Evolutionary conservation across 768 basidiomycete species (phyloP).

Genomic region (Amanita muscaria): DNA sequence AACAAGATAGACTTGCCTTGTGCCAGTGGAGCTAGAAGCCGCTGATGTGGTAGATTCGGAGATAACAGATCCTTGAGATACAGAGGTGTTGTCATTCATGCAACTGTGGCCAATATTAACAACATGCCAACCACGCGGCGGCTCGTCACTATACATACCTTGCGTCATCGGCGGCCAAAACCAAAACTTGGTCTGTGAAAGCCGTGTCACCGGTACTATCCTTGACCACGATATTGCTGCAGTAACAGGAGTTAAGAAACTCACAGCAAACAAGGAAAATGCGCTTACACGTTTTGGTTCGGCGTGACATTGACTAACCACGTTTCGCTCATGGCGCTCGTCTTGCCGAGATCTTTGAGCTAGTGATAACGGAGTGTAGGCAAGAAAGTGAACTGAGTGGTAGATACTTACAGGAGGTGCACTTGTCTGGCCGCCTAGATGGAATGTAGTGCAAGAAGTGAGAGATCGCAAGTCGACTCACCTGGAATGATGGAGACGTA

Average conservation of each 20-base stretch:
- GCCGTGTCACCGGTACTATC: slow-evolving; percentile 46
- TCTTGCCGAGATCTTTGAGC: slow-evolving; percentile 45
- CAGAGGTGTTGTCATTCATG: background rate
- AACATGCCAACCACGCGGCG: background rate
- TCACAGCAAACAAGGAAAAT: background rate
- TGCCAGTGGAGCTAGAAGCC: background rate
- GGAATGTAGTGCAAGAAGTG: background rate
- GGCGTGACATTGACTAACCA: slow-evolving; percentile 45
- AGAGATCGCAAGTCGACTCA: slow-evolving; percentile 15
- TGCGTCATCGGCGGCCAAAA: slow-evolving; percentile 27
- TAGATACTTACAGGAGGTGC: slow-evolving; percentile 36
- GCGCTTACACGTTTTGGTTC: slow-evolving; percentile 40
- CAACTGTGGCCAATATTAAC: background rate
- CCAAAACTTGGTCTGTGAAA: slow-evolving; percentile 36
- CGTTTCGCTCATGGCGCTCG: slow-evolving; percentile 33
- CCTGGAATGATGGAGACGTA: slow-evolving; percentile 56
- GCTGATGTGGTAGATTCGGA: too few relatives aligned
- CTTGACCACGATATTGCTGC: slow-evolving; percentile 47
- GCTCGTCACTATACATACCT: slow-evolving; percentile 20
- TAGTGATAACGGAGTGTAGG: slow-evolving; percentile 19
- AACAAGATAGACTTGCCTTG: background rate
- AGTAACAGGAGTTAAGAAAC: background rate
- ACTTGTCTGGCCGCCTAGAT: slow-evolving; percentile 41
- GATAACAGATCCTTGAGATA: too few relatives aligned
- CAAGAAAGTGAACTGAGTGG: slow-evolving; percentile 3